A percentile compares a stretch with the other conserved stretches of the same genome.
These are phyloP conservation scores for Skeletonema tropicum DNA, from an alignment of 108 stramenopile genomes.

Conservation along the genomic window DNA sequence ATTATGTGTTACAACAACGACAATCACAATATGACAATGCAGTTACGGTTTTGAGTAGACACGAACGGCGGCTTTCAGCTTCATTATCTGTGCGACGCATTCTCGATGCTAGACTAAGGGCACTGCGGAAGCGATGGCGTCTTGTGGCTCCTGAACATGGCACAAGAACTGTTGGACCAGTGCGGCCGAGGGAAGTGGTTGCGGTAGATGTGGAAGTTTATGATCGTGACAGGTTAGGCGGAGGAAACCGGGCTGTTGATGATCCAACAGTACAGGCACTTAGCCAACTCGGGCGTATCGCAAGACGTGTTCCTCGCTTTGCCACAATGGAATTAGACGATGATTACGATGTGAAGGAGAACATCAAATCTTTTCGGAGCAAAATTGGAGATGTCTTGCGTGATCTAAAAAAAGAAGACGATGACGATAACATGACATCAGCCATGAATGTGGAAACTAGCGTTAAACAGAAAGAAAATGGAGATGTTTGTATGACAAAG, in stretches of 20 bases:
- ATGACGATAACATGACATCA: constrained; percentile 30
- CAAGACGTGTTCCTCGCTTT: constrained; percentile 78
- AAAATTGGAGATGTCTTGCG: constrained; percentile 13
- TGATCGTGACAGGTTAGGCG: constrained; percentile 59
- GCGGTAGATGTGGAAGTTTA: constrained; percentile 88
- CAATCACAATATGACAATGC: constrained; percentile 64
- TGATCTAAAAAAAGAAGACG: constrained; percentile 15
- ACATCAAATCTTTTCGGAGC: constrained; percentile 19
- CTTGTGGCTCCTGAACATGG: constrained; percentile 87
- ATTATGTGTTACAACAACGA: constrained; percentile 63
- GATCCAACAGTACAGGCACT: constrained; percentile 5
- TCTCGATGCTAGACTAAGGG: constrained; percentile 60
- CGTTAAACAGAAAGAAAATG: constrained; percentile 4
- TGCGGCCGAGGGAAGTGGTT: constrained; percentile 69
- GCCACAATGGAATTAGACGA: constrained; percentile 80
- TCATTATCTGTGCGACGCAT: constrained; percentile 58
- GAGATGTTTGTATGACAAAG: constrained; percentile 47
- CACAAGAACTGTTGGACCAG: constrained; percentile 60
- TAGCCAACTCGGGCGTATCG: constrained; percentile 55
- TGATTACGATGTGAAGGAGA: constrained; percentile 48
- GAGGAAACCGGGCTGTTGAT: constrained; percentile 34
- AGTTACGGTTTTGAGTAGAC: constrained; percentile 51
- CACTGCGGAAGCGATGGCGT: constrained; percentile 74
- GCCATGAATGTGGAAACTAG: constrained; percentile 24
- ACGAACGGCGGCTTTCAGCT: constrained; percentile 56